Evolutionary conservation across 305 asterid genomes (phyloP), one percentile per base, ranked within the genome.

Genomic region (Monarda citriodora): DNA sequence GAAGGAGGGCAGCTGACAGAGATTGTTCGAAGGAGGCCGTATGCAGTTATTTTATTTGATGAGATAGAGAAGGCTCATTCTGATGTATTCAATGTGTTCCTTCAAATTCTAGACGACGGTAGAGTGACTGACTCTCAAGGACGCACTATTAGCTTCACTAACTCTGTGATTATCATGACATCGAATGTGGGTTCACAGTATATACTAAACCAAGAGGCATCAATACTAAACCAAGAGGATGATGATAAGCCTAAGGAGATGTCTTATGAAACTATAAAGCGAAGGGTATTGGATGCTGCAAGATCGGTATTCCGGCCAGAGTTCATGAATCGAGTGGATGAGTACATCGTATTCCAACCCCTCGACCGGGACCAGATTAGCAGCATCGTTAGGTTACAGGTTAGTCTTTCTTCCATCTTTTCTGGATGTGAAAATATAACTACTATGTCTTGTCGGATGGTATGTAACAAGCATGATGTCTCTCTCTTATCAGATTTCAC

Each of bases 1-100:
- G 98, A 93, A 77, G 99, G 99, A 1, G 99, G 99, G 15, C 99
- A 93, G 66, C 60, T 93, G 56, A 87, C 99, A 0, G 99, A 93
- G 80, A 74, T 40, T 8, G 94, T 93, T 64, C 93, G 99, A 18
- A 60, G 98, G 65, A 78, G 98, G 79, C 98, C 98, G 0, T 93
- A 93, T 58, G 84, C 97, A 0, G 95, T 93, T 47, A 82, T 93
- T 55, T 65, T 93, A 77, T 93, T 93, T 62, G 99, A 93, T 61
- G 99, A 93, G 78, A 87, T 89, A 6, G 99, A 93, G 44, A 93
- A 93, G 83, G 99, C 99, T 42, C 99, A 93, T 51, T 51, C 91
- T 0, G 99, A 93, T 60, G 97, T 93, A 15, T 93, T 93, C 61
- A 93, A 93, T 17, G 91, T 93, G 62, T 87, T 93, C 73, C 97